phyloP scores from a whole-genome alignment of 225 moss, liverwort and hornwort genomes.

The Physcomitrellopsis africana region DNA sequence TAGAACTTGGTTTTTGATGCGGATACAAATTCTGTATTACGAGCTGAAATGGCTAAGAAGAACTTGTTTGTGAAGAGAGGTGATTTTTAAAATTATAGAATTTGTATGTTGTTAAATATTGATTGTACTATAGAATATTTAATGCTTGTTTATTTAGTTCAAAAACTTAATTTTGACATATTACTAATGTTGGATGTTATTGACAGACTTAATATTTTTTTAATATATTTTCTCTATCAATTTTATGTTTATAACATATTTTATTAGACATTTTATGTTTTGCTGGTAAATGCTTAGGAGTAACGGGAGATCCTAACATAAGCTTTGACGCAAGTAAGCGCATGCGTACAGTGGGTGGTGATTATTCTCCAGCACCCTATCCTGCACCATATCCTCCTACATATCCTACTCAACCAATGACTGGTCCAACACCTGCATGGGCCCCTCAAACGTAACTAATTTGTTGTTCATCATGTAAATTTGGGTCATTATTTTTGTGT shows the following conservation, averaged over 20 bases:
- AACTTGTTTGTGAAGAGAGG: slow-evolving; percentile 96
- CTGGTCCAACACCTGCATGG: slow-evolving; percentile 88
- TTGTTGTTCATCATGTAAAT: slow-evolving; percentile 38
- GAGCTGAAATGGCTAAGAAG: slow-evolving; percentile 99
- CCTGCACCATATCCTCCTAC: slow-evolving; percentile 66
- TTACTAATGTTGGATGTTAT: not conserved
- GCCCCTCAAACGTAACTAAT: slow-evolving; percentile 80
- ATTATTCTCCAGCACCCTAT: slow-evolving; percentile 69
- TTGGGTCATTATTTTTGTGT: slow-evolving; percentile 20
- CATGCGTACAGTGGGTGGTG: slow-evolving; percentile 84
- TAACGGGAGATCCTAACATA: slow-evolving; percentile 63
- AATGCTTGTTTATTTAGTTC: no score
- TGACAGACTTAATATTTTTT: no score
- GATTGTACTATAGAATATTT: not conserved
- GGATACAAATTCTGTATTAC: slow-evolving; percentile 85
- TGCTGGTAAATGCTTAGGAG: slow-evolving; percentile 42
- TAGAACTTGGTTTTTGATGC: slow-evolving; percentile 97
- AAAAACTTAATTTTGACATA: no score
- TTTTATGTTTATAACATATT: not conserved
- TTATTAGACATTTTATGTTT: slow-evolving; percentile 7
- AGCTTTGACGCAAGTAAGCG: slow-evolving; percentile 86
- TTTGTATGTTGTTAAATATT: not conserved
- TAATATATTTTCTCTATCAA: no score
- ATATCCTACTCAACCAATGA: slow-evolving; percentile 64
- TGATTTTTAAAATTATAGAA: slow-evolving; percentile 27